Evolutionary conservation across 164 flowering plant species (phyloP), one percentile per base, ranked within the genome.

Genomic region (Magnolia changhungtana): DNA sequence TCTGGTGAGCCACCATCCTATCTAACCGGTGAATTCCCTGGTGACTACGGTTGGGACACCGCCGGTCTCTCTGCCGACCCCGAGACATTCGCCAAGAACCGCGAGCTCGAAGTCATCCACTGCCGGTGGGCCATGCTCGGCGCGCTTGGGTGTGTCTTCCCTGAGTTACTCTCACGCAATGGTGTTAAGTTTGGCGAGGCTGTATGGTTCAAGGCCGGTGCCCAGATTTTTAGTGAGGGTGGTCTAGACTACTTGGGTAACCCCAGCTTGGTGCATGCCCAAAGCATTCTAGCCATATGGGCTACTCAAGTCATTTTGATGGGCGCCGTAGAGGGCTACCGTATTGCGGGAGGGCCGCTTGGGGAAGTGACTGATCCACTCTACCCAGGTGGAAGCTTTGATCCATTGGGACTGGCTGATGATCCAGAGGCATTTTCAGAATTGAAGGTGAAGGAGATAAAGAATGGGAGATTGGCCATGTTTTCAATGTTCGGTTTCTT

Each of bases 1-100:
- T 82, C 85, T 11, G 83, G 85, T 16, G 83, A 83, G 78, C 71
- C 83, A 50, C 83, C 83, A 8, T 73, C 78, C 74, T 81, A 83
- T 76, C 86, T 83, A 31, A 83, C 84, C 14, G 84, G 86, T 21
- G 88, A 85, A 63, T 85, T 85, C 84, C 86, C 87, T 16, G 87
- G 88, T 58, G 86, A 85, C 79, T 85, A 85, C 67, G 88, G 88
- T 11, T 85, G 88, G 88, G 88, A 85, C 80, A 85, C 86, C 1
- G 88, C 88, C 1, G 88, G 88, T 31, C 88, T 85, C 65, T 85
- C 88, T 1, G 88, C 88, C 16, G 89, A 86, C 82, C 85, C 88
- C 1, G 87, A 84, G 76, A 84, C 87, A 72, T 86, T 84, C 21
- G 83, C 85, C 69, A 84, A 82, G 81, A 84, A 84, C 81, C 79